These are phyloP conservation scores for Boletus rubropictus DNA, from an alignment of 768 basidiomycete species.

Conservation along the genomic window DNA sequence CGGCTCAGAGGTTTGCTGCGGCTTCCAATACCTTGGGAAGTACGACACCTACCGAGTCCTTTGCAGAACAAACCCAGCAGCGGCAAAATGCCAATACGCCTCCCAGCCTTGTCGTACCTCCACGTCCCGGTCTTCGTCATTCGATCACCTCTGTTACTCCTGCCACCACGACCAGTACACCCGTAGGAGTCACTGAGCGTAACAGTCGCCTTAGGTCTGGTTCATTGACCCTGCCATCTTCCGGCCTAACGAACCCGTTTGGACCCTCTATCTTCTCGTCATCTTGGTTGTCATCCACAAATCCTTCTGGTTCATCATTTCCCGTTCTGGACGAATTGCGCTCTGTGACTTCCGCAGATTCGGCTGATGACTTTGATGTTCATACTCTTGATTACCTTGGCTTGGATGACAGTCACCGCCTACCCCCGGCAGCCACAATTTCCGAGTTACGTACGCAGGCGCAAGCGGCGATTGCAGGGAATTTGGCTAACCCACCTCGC, in stretches of 20 bases:
- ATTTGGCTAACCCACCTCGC: slow-evolving; percentile 72
- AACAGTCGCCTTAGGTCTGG: slow-evolving; percentile 88
- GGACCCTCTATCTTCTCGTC: slow-evolving; percentile 87
- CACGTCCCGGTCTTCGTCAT: slow-evolving; percentile 69
- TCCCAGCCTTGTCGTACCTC: slow-evolving; percentile 40
- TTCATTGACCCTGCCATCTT: slow-evolving; percentile 80
- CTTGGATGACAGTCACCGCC: slow-evolving; percentile 72
- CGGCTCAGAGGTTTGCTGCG: slow-evolving; percentile 75
- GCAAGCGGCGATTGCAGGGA: slow-evolving; percentile 84
- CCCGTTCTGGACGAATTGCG: slow-evolving; percentile 74
- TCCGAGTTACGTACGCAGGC: slow-evolving; percentile 85
- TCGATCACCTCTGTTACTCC: slow-evolving; percentile 60
- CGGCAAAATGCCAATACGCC: slow-evolving; percentile 34
- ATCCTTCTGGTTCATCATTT: slow-evolving; percentile 50
- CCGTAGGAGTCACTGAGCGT: slow-evolving; percentile 43
- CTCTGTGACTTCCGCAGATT: slow-evolving; percentile 74
- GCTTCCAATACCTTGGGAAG: slow-evolving; percentile 52
- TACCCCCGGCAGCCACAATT: slow-evolving; percentile 79
- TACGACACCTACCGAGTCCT: slow-evolving; percentile 44
- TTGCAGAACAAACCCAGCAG: slow-evolving; percentile 41
- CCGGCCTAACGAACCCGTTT: slow-evolving; percentile 75
- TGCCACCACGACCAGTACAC: slow-evolving; percentile 39
- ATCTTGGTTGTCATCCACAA: slow-evolving; percentile 73
- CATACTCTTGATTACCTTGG: slow-evolving; percentile 97
- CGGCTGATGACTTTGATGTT: slow-evolving; percentile 82